These are phyloP conservation scores for Pseudozyma tsukubaensis DNA, from an alignment of 1,284 basidiomycete genomes.

Conservation along the genomic window DNA sequence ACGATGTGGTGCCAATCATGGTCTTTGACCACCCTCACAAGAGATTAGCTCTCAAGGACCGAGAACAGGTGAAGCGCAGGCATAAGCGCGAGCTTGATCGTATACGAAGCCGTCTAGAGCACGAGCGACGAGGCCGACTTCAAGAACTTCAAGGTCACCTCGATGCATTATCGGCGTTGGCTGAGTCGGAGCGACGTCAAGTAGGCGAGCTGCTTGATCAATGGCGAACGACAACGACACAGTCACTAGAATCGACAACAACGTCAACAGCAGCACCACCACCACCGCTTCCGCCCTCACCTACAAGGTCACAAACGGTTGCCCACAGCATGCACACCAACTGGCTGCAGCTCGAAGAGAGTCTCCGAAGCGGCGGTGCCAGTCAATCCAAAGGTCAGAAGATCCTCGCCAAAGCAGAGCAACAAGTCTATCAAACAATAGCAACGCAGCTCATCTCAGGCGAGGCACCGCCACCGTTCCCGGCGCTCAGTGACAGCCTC, in stretches of 20 bases:
- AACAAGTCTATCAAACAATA: conserved; percentile 39
- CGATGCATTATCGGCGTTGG: conserved; percentile 19
- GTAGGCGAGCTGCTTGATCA: conserved; percentile 35
- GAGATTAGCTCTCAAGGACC: conserved; percentile 47
- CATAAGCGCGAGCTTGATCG: conserved; percentile 47
- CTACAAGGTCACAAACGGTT: conserved; percentile 19
- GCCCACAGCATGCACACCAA: conserved; percentile 36
- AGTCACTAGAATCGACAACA: not conserved
- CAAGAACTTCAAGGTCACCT: conserved; percentile 29
- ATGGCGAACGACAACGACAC: conserved; percentile 12
- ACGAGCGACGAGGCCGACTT: conserved; percentile 29
- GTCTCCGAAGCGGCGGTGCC: conserved; percentile 11
- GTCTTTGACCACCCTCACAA: conserved; percentile 61
- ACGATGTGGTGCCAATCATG: conserved; percentile 54
- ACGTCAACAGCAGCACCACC: not conserved
- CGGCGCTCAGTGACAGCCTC: not conserved
- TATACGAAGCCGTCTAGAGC: conserved; percentile 40
- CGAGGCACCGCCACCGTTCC: conserved; percentile 18
- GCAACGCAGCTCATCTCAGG: conserved; percentile 31
- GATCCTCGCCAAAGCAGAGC: conserved; percentile 33
- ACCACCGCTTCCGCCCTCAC: conserved; percentile 4
- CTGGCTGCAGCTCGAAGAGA: conserved; percentile 35
- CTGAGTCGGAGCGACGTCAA: conserved; percentile 27
- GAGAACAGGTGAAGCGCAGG: conserved; percentile 52
- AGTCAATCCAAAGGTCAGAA: conserved; percentile 43